Base-by-base conservation (phyloP, 352 stramenopile species). In the Pythium grandisporangium region DNA sequence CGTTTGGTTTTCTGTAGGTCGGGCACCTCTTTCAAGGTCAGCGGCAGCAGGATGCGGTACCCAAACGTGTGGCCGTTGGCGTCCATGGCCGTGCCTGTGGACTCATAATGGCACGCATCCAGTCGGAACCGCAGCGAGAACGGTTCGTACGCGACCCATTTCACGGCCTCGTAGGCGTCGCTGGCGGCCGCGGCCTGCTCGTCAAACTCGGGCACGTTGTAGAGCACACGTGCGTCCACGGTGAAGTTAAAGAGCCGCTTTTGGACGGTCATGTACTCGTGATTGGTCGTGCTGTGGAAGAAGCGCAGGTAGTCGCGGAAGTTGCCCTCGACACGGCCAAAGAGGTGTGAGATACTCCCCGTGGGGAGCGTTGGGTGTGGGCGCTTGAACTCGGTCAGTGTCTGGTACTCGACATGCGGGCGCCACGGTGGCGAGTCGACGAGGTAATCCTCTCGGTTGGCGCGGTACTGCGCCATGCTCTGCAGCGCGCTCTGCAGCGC, bases 1-100 rank as follows among this genome's bases (percentile, higher is more conserved):
- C 48, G 48, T 24, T 55, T 55, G 40, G 40, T n/a, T 30, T 55
- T 55, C 25, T 50, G 50, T 6, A 55, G 25, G 25, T 55, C 48
- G 1, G 48, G 48, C 5, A 55, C 36, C 27, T 50, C 26, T 2
- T 20, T 25, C 13, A 48, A 43, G 0, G 22, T 13, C 3, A 17
- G 21, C 14, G 48, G 48, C 8, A 55, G 13, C 0, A 55, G 6
- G 24, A 55, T 22, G 36, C 48, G 48, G 41, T 50, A 55, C 29
- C 37, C 48, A 19, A 42, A 55, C 19, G 25, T 32, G 4, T 24
- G 30, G 41, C 41, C 42, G 10, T 41, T 17, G 5, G 35, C 22
- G 19, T 55, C 48, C n/a, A 55, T 24, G 14, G 30, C 48, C 20
- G 41, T 45, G 22, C 40, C 48, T 8, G 11, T 35, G 2, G 40